Evolutionary conservation across 371 early-diverging fungal species (phyloP).

Genomic region (Polyrhizophydium stewartii): DNA sequence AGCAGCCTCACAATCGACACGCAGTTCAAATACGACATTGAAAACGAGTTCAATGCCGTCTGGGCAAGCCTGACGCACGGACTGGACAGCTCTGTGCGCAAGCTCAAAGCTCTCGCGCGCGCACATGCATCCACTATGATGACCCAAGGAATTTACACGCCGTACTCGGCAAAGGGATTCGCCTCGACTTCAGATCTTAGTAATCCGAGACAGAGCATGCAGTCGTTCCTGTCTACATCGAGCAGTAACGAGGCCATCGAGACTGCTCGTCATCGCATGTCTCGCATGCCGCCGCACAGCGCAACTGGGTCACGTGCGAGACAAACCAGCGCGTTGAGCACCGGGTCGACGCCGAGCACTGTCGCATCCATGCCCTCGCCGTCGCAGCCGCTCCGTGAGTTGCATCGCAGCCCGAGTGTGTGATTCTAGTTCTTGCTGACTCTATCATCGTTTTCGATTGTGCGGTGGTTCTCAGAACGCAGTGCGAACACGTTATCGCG

Average conservation of each 20-base stretch:
- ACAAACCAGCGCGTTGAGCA: neutral
- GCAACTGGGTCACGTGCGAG: neutral
- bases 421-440: too few relatives aligned
- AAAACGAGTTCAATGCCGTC: slow-evolving; percentile 29
- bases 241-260: neutral
- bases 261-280: too few relatives aligned
- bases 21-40: slow-evolving; percentile 22
- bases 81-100: slow-evolving; percentile 5
- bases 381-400: too few relatives aligned
- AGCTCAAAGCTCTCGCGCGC: neutral
- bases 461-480: too few relatives aligned
- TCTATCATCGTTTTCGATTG: too few relatives aligned
- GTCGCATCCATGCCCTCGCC: too few relatives aligned
- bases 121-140: neutral
- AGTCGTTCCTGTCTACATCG: neutral
- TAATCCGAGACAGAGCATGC: neutral
- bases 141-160: neutral
- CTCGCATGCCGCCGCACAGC: too few relatives aligned
- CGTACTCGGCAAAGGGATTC: neutral
- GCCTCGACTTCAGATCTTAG: neutral
- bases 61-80: slow-evolving; percentile 24
- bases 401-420: too few relatives aligned
- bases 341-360: neutral
- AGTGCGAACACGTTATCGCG: too few relatives aligned
- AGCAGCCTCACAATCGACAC: slow-evolving; percentile 24